These are phyloP conservation scores for Candida khao-thaluensis DNA, from an alignment of 805 yeast genomes.

Conservation along the genomic window DNA sequence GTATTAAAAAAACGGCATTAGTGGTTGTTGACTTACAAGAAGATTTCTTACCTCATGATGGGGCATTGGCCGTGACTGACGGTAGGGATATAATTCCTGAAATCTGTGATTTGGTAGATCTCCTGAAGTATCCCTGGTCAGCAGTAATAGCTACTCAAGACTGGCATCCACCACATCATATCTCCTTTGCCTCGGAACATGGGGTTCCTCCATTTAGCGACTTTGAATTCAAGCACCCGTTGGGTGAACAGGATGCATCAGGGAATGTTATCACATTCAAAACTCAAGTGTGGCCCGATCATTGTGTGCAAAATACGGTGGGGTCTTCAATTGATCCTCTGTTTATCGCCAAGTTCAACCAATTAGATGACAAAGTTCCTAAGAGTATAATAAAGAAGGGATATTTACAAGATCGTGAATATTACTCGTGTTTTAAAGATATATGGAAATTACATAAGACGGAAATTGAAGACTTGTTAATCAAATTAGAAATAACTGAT, in stretches of 20 bases:
- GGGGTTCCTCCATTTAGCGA: constrained; percentile 49
- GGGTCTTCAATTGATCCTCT: constrained; percentile 66
- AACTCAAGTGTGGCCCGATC: constrained; percentile 84
- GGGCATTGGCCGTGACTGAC: constrained; percentile 67
- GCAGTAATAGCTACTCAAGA: constrained; percentile 74
- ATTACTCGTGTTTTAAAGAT: constrained; percentile 84
- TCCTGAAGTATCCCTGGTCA: constrained; percentile 50
- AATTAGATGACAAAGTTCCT: constrained; percentile 29
- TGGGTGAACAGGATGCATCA: constrained; percentile 23
- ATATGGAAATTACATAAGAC: constrained; percentile 73
- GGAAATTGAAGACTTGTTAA: constrained; percentile 53
- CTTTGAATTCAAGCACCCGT: constrained; percentile 52
- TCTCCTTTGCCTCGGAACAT: constrained; percentile 79
- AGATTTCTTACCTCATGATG: constrained; percentile 79
- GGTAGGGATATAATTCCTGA: constrained; percentile 60
- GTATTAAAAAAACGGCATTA: constrained; percentile 50
- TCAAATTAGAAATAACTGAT: constrained; percentile 47
- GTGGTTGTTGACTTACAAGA: constrained; percentile 80
- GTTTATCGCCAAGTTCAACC: constrained; percentile 38
- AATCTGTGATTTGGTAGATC: constrained; percentile 47
- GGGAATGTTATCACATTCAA: constrained; percentile 26
- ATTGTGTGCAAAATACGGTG: constrained; percentile 69
- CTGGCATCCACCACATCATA: constrained; percentile 82
- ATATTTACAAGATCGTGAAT: constrained; percentile 67
- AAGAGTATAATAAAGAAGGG: constrained; percentile 65